Evolutionary conservation across 2,329 filamentous ascomycete genomes (phyloP).

Genomic region (Colletotrichum lentis): DNA sequence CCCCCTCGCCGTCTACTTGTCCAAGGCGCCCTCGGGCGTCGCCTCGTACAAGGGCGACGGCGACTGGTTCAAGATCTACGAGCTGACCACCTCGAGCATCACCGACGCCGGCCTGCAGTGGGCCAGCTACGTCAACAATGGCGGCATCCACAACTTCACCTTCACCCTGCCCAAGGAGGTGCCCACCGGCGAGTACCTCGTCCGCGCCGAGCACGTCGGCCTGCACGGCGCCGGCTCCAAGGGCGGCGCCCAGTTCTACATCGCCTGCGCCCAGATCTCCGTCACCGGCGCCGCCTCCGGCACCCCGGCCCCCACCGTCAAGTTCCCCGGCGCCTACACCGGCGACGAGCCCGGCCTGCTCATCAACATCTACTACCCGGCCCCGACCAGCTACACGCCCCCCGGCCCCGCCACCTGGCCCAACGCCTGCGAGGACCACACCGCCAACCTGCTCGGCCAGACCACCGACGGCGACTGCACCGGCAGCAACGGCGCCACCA

Average conservation of each 20-base stretch:
- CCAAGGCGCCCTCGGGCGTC: conserved; percentile 46
- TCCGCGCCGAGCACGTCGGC: conserved; percentile 50
- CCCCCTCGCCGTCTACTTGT: conserved; percentile 50
- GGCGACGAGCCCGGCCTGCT: conserved; percentile 47
- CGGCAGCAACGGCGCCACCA: conserved; percentile 35
- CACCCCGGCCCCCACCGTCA: conserved; percentile 43
- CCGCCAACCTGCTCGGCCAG: conserved; percentile 48
- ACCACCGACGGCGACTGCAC: conserved; percentile 50
- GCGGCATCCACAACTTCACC: conserved; percentile 48
- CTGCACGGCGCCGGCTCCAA: conserved; percentile 46
- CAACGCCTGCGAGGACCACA: conserved; percentile 49
- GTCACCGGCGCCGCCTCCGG: conserved; percentile 48
- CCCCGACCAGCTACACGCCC: conserved; percentile 45
- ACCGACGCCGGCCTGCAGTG: conserved; percentile 45
- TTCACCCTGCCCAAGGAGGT: conserved; percentile 51
- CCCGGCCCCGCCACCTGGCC: conserved; percentile 49
- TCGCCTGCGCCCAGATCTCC: conserved; percentile 48
- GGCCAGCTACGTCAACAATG: conserved; percentile 45
- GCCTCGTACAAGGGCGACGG: conserved; percentile 47
- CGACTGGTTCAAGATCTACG: conserved; percentile 51
- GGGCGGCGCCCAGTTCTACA: conserved; percentile 51
- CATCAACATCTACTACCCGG: conserved; percentile 50
- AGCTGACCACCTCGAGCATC: conserved; percentile 45
- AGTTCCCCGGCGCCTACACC: conserved; percentile 48
- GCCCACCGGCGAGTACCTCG: conserved; percentile 49